A percentile compares a stretch with the other conserved stretches of the same genome.
Evolutionary conservation across 2,329 filamentous ascomycete species (phyloP).

Genomic region (Zopfia rhizophila): DNA sequence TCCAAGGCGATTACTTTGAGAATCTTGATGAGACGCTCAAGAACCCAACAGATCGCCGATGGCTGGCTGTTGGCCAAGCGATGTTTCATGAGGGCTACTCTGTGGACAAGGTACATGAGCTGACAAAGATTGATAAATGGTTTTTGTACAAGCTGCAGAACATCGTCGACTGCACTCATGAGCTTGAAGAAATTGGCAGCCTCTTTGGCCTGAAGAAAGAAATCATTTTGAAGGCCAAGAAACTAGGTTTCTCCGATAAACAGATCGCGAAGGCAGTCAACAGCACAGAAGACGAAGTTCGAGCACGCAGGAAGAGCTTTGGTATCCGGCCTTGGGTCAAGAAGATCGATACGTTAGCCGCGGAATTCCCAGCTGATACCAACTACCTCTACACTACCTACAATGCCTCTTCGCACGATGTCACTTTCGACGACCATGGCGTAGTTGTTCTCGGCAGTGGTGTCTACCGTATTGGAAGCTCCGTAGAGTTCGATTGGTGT

Average conservation of each 20-base stretch:
- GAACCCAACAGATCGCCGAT: constrained; percentile 95
- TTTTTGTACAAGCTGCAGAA: constrained; percentile 99
- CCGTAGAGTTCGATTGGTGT: constrained; percentile 99
- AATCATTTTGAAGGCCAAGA: constrained; percentile 90
- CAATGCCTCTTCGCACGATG: constrained; percentile 93
- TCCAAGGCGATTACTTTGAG: constrained; percentile 95
- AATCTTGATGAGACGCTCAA: constrained; percentile 88
- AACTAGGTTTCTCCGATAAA: constrained; percentile 95
- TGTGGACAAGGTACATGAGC: constrained; percentile 88
- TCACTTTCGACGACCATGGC: constrained; percentile 92
- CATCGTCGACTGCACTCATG: constrained; percentile 88
- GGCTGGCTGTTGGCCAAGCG: constrained; percentile 96
- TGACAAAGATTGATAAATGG: constrained; percentile 99
- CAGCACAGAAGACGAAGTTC: constrained; percentile 88
- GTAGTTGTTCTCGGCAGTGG: constrained; percentile 90
- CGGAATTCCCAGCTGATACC: constrained; percentile 93
- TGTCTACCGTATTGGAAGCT: constrained; percentile 97
- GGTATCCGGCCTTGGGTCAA: constrained; percentile 96
- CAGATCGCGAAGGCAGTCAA: constrained; percentile 91
- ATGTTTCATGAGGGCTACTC: constrained; percentile 98
- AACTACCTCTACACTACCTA: constrained; percentile 99
- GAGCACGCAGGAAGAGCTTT: constrained; percentile 83
- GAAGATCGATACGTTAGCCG: constrained; percentile 97
- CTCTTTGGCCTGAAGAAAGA: constrained; percentile 89
- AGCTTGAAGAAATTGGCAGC: constrained; percentile 84